Conservation (phyloP, 2,329 filamentous ascomycete genomes). For the Hypoxylon sp. region DNA sequence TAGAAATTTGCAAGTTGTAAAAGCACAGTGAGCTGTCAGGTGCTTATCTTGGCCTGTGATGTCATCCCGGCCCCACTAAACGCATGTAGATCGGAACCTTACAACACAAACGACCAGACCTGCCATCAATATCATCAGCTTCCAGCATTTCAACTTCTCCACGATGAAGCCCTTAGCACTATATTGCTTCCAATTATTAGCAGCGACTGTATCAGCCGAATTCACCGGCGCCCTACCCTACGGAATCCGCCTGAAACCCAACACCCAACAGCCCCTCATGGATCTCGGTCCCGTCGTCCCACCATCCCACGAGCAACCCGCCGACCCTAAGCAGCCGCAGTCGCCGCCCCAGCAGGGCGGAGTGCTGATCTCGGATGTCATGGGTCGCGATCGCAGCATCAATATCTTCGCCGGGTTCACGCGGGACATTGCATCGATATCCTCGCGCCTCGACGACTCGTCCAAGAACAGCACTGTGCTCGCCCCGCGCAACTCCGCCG, state of each 20-base stretch:
- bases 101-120: constrained; percentile 13
- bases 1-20: neutral
- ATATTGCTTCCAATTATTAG: constrained; percentile 40
- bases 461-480: constrained; percentile 84
- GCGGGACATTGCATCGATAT: constrained; percentile 79
- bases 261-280: constrained; percentile 54
- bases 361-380: constrained; percentile 85
- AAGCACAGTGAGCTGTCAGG: constrained; percentile 16
- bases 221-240: constrained; percentile 44
- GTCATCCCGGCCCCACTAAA: constrained; percentile 37
- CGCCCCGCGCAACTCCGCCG: constrained; percentile 86
- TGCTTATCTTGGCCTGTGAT: constrained; percentile 34
- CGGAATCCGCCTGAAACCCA: constrained; percentile 43
- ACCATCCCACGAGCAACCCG: constrained; percentile 39
- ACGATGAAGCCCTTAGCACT: constrained; percentile 46
- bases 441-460: constrained; percentile 76
- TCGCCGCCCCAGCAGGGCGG: constrained; percentile 59
- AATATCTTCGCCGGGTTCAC: constrained; percentile 88
- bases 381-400: constrained; percentile 82
- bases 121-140: constrained; percentile 10
- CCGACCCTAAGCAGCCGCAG: constrained; percentile 26
- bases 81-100: constrained; percentile 17
- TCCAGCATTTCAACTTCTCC: neutral
- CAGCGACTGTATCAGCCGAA: constrained; percentile 43
- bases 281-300: constrained; percentile 49